A percentile compares a stretch with the other conserved stretches of the same genome.
Evolutionary conservation across 2,329 filamentous ascomycete species (phyloP).

Genomic region (Fusarium nelsonii): DNA sequence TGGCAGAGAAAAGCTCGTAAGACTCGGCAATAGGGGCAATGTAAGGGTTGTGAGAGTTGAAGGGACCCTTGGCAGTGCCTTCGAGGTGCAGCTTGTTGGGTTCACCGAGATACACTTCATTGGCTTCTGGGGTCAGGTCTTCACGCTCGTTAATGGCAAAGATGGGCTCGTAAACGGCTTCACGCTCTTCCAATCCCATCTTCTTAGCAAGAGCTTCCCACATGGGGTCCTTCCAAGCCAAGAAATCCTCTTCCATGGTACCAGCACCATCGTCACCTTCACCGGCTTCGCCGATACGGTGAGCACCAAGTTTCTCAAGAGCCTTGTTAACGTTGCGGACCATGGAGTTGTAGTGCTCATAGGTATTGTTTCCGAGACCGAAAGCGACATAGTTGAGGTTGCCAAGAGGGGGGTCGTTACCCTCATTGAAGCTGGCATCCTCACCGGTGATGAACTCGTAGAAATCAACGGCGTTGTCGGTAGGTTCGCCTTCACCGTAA

Average conservation of each 20-base stretch:
- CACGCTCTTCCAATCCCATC: constrained; percentile 93
- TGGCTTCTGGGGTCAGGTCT: constrained; percentile 77
- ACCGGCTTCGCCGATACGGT: constrained; percentile 86
- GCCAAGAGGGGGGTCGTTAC: constrained; percentile 77
- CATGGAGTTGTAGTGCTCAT: constrained; percentile 99
- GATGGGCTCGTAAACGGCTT: constrained; percentile 93
- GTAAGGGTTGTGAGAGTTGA: constrained; percentile 96
- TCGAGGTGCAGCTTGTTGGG: constrained; percentile 97
- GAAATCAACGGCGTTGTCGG: constrained; percentile 98
- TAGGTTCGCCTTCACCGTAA: constrained; percentile 98
- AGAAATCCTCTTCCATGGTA: constrained; percentile 99
- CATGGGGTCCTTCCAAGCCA: constrained; percentile 99
- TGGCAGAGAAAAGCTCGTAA: constrained; percentile 88
- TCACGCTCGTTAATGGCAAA: constrained; percentile 85
- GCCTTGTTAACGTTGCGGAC: constrained; percentile 90
- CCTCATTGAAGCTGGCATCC: constrained; percentile 82
- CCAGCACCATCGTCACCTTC: constrained; percentile 98
- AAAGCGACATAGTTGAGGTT: constrained; percentile 96
- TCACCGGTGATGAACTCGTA: constrained; percentile 94
- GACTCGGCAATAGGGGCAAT: constrained; percentile 94
- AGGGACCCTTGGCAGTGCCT: constrained; percentile 84
- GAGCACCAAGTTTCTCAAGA: constrained; percentile 83
- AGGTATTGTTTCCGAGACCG: constrained; percentile 98
- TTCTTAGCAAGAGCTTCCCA: constrained; percentile 86
- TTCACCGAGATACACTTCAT: constrained; percentile 92